These are phyloP conservation scores for Pyrenochaeta sp. DNA, from an alignment of 2,329 filamentous ascomycete genomes.

Conservation along the genomic window DNA sequence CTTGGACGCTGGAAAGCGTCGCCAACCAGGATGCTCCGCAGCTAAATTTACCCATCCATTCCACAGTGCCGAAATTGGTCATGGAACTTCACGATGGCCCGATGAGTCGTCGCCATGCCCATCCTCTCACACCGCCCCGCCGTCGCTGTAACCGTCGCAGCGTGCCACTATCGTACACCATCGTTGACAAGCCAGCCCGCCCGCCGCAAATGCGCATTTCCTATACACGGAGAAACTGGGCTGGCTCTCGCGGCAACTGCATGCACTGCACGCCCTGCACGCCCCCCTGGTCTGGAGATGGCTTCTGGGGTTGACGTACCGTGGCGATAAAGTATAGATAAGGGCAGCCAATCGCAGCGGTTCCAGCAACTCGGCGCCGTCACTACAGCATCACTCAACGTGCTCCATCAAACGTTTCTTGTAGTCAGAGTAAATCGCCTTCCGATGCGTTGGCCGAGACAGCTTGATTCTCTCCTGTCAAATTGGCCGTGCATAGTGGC, in stretches of 20 bases:
- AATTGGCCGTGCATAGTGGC: too few relatives aligned
- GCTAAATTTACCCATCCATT: slow-evolving; percentile 40
- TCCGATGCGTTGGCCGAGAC: slow-evolving; percentile 17
- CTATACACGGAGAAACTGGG: slow-evolving; percentile 11
- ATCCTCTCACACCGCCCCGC: slow-evolving; percentile 20
- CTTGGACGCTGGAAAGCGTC: slow-evolving; percentile 43
- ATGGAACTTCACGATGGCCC: slow-evolving; percentile 11
- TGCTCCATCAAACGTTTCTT: slow-evolving; percentile 31
- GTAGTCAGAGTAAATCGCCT: slow-evolving; percentile 36
- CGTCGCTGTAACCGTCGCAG: slow-evolving; percentile 3
- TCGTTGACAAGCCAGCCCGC: not conserved
- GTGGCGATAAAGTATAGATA: slow-evolving; percentile 36
- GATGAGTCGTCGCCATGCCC: not conserved
- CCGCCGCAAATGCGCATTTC: slow-evolving; percentile 5
- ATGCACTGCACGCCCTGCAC: too few relatives aligned
- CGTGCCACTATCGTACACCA: slow-evolving; percentile 13
- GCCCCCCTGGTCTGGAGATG: slow-evolving; percentile 8
- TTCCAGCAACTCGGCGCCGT: slow-evolving; percentile 31
- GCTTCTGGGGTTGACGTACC: slow-evolving; percentile 7
- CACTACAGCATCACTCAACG: slow-evolving; percentile 31
- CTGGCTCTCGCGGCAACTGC: slow-evolving; percentile 21
- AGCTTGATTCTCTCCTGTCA: too few relatives aligned
- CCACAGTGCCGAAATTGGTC: slow-evolving; percentile 25
- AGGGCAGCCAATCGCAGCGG: slow-evolving; percentile 29
- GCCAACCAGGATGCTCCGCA: slow-evolving; percentile 24